phyloP scores from a whole-genome alignment of 331 rosid genomes.

The Malus hybrid region DNA sequence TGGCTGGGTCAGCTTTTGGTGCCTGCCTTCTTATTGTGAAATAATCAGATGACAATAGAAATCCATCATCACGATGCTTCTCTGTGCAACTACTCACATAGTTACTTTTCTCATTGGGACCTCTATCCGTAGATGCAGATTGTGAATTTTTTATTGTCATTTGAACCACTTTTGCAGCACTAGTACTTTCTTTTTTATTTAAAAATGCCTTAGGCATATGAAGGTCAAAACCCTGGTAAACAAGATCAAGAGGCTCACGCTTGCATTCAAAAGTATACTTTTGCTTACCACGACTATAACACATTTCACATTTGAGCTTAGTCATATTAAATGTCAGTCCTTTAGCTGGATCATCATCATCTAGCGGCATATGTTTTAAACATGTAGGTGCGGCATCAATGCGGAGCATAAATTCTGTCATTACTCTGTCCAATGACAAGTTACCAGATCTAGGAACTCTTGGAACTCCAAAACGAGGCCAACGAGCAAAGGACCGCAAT shows the following conservation, averaged over 20 bases:
- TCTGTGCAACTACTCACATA: constrained; percentile 42
- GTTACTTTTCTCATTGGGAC: constrained; percentile 44
- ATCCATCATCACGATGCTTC: constrained; percentile 90
- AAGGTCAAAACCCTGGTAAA: constrained; percentile 93
- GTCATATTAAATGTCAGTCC: constrained; percentile 83
- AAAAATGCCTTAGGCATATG: constrained; percentile 66
- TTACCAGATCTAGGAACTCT: constrained; percentile 82
- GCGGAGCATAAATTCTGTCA: constrained; percentile 96
- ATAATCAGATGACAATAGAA: constrained; percentile 83
- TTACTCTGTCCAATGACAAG: constrained; percentile 87
- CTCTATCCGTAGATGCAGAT: constrained; percentile 53
- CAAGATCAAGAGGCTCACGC: constrained; percentile 87
- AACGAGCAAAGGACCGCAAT: constrained; percentile 84
- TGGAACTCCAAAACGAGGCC: constrained; percentile 95
- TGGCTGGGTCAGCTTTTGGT: constrained; percentile 88
- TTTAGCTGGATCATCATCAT: constrained; percentile 96
- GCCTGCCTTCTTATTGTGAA: constrained; percentile 92
- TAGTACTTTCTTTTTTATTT: constrained; percentile 54
- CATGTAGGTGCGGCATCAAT: constrained; percentile 73
- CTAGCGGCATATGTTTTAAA: constrained; percentile 81
- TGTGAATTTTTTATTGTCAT: constrained; percentile 66
- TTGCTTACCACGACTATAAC: constrained; percentile 84
- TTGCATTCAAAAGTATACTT: constrained; percentile 84
- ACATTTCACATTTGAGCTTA: constrained; percentile 71
- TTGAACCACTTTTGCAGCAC: constrained; percentile 69